Percentiles rank a stretch among this genome's conserved stretches.
Conservation (phyloP, 805 yeast genomes). For the Lachancea waltii region DNA sequence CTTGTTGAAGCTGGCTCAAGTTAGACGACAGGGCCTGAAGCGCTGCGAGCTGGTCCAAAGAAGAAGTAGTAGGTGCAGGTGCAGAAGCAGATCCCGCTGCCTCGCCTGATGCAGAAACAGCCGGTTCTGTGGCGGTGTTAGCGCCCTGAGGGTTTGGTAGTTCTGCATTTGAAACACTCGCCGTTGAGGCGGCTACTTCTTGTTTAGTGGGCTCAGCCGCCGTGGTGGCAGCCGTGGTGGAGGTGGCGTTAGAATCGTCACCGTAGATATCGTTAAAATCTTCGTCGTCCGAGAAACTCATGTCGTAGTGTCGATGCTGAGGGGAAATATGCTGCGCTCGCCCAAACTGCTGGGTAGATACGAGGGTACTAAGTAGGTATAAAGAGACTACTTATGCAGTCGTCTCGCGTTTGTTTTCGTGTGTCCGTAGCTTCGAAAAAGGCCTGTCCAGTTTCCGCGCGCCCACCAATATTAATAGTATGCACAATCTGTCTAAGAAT, state of each 20-base stretch:
- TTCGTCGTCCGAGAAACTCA: slow-evolving; percentile 79
- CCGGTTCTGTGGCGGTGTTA: background rate
- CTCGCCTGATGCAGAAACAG: background rate
- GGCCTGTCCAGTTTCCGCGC: background rate
- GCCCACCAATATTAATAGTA: background rate
- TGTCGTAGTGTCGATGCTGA: slow-evolving; percentile 21
- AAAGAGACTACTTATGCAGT: slow-evolving; percentile 6
- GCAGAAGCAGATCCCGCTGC: slow-evolving; percentile 8
- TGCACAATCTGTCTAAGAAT: slow-evolving; percentile 11
- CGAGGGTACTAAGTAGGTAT: slow-evolving; percentile 9
- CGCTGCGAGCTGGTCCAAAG: slow-evolving; percentile 32
- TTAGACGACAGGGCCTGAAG: slow-evolving; percentile 32
- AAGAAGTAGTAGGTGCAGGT: slow-evolving; percentile 10
- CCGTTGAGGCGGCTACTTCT: slow-evolving; percentile 7
- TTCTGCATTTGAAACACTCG: background rate
- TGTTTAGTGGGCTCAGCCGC: slow-evolving; percentile 13
- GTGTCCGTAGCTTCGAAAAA: background rate
- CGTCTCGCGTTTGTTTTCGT: background rate
- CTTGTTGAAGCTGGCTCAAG: slow-evolving; percentile 26
- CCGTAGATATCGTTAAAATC: slow-evolving; percentile 89
- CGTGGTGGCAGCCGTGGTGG: slow-evolving; percentile 10
- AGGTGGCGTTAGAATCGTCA: slow-evolving; percentile 25
- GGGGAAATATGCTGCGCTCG: slow-evolving; percentile 1
- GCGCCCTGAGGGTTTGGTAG: slow-evolving; percentile 2
- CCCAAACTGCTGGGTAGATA: slow-evolving; percentile 15